Evolutionary conservation across 2,329 filamentous ascomycete species (phyloP).

Genomic region (Emergomyces africanus): DNA sequence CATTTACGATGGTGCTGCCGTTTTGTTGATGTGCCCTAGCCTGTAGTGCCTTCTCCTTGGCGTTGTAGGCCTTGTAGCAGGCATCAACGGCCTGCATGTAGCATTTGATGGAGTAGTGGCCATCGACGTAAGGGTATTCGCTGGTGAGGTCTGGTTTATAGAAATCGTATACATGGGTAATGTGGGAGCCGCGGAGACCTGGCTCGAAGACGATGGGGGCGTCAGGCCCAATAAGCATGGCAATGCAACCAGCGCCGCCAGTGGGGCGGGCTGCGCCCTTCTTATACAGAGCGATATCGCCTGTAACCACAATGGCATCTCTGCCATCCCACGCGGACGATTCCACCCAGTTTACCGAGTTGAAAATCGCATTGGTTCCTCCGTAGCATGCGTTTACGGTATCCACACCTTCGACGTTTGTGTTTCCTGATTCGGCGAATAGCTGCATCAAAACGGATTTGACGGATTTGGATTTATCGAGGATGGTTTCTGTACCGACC

Average conservation of each 20-base stretch:
- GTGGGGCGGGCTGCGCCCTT: conserved; percentile 67
- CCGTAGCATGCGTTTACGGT: conserved; percentile 73
- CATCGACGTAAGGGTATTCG: conserved; percentile 71
- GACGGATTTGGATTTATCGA: conserved; percentile 76
- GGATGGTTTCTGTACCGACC: conserved; percentile 67
- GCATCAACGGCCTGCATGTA: conserved; percentile 63
- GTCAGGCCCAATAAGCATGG: conserved; percentile 61
- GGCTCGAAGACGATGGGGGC: conserved; percentile 61
- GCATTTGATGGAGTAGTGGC: conserved; percentile 64
- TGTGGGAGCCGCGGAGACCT: conserved; percentile 62
- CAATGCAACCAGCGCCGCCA: conserved; percentile 61
- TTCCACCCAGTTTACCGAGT: conserved; percentile 68
- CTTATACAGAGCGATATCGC: conserved; percentile 69
- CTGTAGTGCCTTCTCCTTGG: conserved; percentile 53
- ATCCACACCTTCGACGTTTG: conserved; percentile 66
- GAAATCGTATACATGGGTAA: conserved; percentile 74
- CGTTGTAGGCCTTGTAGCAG: conserved; percentile 68
- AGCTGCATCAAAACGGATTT: conserved; percentile 74
- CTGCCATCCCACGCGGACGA: conserved; percentile 77
- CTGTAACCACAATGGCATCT: conserved; percentile 61
- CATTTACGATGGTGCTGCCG: conserved; percentile 17
- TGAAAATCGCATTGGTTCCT: conserved; percentile 67
- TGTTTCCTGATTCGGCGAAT: conserved; percentile 55
- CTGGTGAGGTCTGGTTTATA: conserved; percentile 74
- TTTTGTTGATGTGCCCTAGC: conserved; percentile 28